Conservation (phyloP, 1,284 basidiomycete genomes). For the Pisolithus thermaeus region DNA sequence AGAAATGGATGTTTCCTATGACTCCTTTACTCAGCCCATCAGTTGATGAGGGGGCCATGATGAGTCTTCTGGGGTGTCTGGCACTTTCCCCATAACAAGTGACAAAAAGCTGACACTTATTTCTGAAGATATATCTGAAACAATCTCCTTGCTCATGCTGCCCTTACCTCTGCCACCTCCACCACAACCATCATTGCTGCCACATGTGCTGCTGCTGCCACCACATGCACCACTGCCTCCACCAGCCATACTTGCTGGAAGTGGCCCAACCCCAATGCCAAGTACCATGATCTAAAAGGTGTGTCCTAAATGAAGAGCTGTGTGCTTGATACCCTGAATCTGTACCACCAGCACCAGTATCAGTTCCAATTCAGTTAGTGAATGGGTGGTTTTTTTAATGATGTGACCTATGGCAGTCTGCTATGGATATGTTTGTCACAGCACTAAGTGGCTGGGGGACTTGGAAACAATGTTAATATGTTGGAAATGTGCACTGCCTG, state of each 20-base stretch:
- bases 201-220: not conserved
- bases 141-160: constrained; percentile 24
- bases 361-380: too few species aligned
- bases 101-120: constrained; percentile 20
- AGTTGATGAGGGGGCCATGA: constrained; percentile 54
- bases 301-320: too few species aligned
- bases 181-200: not conserved
- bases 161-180: constrained; percentile 7
- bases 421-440: too few species aligned
- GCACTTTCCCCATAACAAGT: constrained; percentile 36
- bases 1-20: constrained; percentile 60
- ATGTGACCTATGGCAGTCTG: too few species aligned
- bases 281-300: constrained; percentile 14
- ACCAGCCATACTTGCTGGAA: not conserved
- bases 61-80: constrained; percentile 57
- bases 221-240: not conserved
- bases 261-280: constrained; percentile 12
- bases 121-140: constrained; percentile 26
- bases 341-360: too few species aligned
- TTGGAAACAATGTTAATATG: too few species aligned
- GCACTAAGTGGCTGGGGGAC: too few species aligned
- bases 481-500: too few species aligned
- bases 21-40: constrained; percentile 56
- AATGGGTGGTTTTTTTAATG: too few species aligned
- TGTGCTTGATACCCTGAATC: too few species aligned